Percentiles rank a stretch among this genome's conserved stretches.
These are phyloP conservation scores for Phytopythium helicoides DNA, from an alignment of 352 stramenopile genomes.

Conservation along the genomic window DNA sequence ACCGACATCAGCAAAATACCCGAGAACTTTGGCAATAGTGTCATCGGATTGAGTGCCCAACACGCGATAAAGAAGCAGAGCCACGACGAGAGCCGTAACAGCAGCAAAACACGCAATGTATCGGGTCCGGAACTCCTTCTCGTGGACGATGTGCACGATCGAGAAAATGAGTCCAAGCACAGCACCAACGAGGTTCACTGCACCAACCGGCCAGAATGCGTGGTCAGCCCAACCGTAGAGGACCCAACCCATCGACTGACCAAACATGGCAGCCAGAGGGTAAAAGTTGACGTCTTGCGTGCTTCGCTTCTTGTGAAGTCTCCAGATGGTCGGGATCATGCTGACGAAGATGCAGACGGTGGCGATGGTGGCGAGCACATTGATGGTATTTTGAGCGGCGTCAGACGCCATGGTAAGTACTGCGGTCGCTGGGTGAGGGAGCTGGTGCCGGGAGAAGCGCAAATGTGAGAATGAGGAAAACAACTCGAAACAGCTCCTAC, in stretches of 20 bases:
- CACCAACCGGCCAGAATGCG: constrained; percentile 19
- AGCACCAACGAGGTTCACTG: constrained; percentile 23
- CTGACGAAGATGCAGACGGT: constrained; percentile 37
- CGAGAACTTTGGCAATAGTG: constrained; percentile 16
- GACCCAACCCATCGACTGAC: constrained; percentile 24
- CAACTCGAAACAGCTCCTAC: neutral
- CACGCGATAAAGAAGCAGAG: constrained; percentile 18
- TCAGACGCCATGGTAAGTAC: constrained; percentile 19
- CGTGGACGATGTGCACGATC: constrained; percentile 16
- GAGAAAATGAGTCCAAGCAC: constrained; percentile 20
- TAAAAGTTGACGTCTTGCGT: constrained; percentile 21
- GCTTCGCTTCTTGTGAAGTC: constrained; percentile 17
- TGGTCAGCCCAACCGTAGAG: constrained; percentile 20
- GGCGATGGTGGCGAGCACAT: constrained; percentile 24
- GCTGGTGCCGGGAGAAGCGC: no score
- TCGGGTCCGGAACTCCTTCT: constrained; percentile 19
- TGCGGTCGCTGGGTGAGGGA: neutral
- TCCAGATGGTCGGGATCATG: constrained; percentile 22
- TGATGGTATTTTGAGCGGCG: constrained; percentile 19
- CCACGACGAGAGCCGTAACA: constrained; percentile 16
- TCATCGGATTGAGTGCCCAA: constrained; percentile 14
- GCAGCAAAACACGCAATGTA: constrained; percentile 15
- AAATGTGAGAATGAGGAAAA: neutral
- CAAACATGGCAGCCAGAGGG: constrained; percentile 25
- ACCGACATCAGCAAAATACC: constrained; percentile 22